Conservation (phyloP, 2,329 filamentous ascomycete species). For the Aspergillus floridensis region DNA sequence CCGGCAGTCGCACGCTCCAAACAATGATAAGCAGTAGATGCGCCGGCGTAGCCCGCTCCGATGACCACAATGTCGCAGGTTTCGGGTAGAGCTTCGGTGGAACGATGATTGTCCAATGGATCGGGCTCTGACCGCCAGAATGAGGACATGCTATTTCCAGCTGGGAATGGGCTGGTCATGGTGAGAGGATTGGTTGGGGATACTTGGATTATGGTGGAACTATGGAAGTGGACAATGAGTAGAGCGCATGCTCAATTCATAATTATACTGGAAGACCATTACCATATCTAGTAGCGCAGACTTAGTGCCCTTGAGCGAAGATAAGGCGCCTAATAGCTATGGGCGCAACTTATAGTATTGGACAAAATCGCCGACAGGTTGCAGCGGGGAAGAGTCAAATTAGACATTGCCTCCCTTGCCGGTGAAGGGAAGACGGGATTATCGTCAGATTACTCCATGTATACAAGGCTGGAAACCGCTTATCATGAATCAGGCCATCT, state of each 20-base stretch:
- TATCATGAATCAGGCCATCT: neutral
- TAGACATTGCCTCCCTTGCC: neutral
- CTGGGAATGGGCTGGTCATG: conserved; percentile 21
- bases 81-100: conserved; percentile 36
- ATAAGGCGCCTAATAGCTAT: neutral
- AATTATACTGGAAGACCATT: too few relatives aligned
- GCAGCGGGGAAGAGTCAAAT: neutral
- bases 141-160: conserved; percentile 26
- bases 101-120: conserved; percentile 43
- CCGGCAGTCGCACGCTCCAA: conserved; percentile 18
- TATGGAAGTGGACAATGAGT: neutral
- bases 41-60: conserved; percentile 47
- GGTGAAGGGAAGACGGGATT: neutral
- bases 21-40: conserved; percentile 43
- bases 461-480: too few relatives aligned
- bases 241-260: neutral
- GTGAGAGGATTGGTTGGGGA: neutral
- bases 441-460: neutral
- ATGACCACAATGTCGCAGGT: conserved; percentile 46
- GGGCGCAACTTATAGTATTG: neutral
- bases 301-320: neutral
- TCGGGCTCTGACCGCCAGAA: conserved; percentile 47
- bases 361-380: neutral
- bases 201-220: neutral
- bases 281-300: too few relatives aligned